phyloP scores from a whole-genome alignment of 352 stramenopile genomes.

The Phytophthora podocarpi region DNA sequence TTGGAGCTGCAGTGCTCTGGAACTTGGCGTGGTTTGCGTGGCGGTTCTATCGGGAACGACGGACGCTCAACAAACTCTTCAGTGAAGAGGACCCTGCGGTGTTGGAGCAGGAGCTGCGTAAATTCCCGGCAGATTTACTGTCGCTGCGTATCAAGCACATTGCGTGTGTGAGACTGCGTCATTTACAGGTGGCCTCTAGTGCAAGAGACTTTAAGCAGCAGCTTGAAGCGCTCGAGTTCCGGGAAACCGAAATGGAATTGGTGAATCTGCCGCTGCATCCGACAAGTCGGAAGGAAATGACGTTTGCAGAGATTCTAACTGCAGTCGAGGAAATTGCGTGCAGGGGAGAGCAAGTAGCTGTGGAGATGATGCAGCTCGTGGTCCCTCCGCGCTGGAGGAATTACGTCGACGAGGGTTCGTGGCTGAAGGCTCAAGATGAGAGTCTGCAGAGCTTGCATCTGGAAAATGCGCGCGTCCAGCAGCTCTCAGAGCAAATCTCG shows the following conservation, averaged over 20 bases:
- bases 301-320: constrained; percentile 62
- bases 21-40: constrained; percentile 51
- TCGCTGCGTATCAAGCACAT: constrained; percentile 56
- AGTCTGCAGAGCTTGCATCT: constrained; percentile 46
- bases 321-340: constrained; percentile 60
- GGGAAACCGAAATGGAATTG: constrained; percentile 45
- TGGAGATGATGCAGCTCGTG: constrained; percentile 53
- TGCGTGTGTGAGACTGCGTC: constrained; percentile 48
- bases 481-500: constrained; percentile 45
- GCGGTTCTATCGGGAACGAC: constrained; percentile 48
- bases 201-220: constrained; percentile 41
- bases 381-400: constrained; percentile 51
- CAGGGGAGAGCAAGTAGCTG: constrained; percentile 54
- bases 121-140: constrained; percentile 38
- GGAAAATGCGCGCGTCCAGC: constrained; percentile 47
- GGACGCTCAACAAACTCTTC: constrained; percentile 50
- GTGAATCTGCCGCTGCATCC: constrained; percentile 39
- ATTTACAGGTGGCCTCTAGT: constrained; percentile 49
- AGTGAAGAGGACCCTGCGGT: constrained; percentile 20
- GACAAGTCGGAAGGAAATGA: constrained; percentile 55
- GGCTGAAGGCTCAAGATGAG: constrained; percentile 50
- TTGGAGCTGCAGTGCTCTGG: constrained; percentile 41
- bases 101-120: constrained; percentile 38
- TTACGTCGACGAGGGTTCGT: constrained; percentile 43
- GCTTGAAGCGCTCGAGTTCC: constrained; percentile 45